A percentile compares a stretch with the other conserved stretches of the same genome.
Conservation (phyloP, 2,329 filamentous ascomycete genomes). For the Fusarium domesticum region DNA sequence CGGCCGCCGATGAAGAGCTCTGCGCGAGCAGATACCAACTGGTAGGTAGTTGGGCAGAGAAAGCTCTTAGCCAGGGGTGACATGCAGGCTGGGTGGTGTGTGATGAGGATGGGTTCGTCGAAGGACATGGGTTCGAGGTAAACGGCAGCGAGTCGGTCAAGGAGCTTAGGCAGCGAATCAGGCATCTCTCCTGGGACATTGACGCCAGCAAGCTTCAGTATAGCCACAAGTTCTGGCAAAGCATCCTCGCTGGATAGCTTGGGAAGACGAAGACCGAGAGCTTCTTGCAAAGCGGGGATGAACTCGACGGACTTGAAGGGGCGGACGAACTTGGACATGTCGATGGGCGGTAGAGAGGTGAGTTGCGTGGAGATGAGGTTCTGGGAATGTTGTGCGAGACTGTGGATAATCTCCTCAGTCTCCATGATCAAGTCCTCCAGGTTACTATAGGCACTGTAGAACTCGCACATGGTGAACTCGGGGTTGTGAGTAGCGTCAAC, state of each 20-base stretch:
- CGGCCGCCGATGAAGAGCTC: conserved; percentile 79
- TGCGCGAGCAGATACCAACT: conserved; percentile 74
- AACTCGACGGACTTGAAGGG: conserved; percentile 74
- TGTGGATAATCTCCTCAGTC: conserved; percentile 69
- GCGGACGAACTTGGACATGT: conserved; percentile 46
- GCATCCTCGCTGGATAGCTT: conserved; percentile 57
- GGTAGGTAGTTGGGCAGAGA: conserved; percentile 62
- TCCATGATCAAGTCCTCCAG: conserved; percentile 70
- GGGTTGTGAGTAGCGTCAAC: conserved; percentile 91
- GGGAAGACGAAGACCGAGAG: conserved; percentile 63
- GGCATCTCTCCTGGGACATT: conserved; percentile 64
- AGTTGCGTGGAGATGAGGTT: conserved; percentile 45
- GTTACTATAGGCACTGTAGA: conserved; percentile 83
- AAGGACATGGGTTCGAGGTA: conserved; percentile 77
- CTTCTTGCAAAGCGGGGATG: conserved; percentile 71
- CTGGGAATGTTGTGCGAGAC: conserved; percentile 53
- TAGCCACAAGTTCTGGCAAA: conserved; percentile 51
- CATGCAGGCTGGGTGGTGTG: conserved; percentile 84
- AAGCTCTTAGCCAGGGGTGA: conserved; percentile 90
- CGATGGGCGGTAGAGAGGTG: conserved; percentile 46
- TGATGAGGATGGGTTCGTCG: conserved; percentile 74
- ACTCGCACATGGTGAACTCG: conserved; percentile 96
- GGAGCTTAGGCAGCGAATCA: conserved; percentile 61
- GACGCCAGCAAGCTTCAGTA: conserved; percentile 55
- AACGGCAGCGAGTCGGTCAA: conserved; percentile 73